These are phyloP conservation scores for Acidiella bohemica DNA, from an alignment of 495 filamentous ascomycete species.

Conservation along the genomic window DNA sequence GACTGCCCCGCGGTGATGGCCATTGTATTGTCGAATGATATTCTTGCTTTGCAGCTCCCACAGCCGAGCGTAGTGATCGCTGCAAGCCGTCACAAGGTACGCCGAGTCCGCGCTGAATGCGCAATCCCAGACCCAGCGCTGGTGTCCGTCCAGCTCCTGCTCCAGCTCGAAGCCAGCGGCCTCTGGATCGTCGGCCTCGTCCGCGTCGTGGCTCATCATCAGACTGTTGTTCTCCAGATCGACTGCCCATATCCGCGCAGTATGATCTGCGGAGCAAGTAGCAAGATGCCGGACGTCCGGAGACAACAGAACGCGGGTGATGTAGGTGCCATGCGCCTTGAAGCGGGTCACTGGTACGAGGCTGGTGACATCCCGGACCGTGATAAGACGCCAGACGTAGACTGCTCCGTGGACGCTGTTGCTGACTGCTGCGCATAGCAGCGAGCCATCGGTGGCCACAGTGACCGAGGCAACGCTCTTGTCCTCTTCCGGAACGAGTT, in stretches of 20 bases:
- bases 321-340: conserved; percentile 81
- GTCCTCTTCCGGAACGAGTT: conserved; percentile 92
- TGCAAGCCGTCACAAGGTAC: conserved; percentile 95
- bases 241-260: conserved; percentile 92
- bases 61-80: conserved; percentile 90
- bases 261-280: conserved; percentile 95
- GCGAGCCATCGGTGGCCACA: conserved; percentile 82
- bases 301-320: conserved; percentile 88
- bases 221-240: conserved; percentile 33
- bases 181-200: conserved; percentile 14
- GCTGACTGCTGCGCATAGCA: conserved; percentile 68
- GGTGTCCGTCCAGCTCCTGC: conserved; percentile 82
- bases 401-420: conserved; percentile 88
- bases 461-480: conserved; percentile 86
- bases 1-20: conserved; percentile 87
- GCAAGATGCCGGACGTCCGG: conserved; percentile 95
- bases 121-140: conserved; percentile 99
- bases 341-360: conserved; percentile 87
- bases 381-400: conserved; percentile 87
- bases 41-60: conserved; percentile 80
- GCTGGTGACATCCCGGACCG: conserved; percentile 68
- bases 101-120: conserved; percentile 94
- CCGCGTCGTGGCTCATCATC: conserved; percentile 12
- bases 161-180: conserved; percentile 59
- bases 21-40: conserved; percentile 95